These are phyloP conservation scores for Oidiodendron maius DNA, from an alignment of 495 filamentous ascomycete species.

Conservation along the genomic window DNA sequence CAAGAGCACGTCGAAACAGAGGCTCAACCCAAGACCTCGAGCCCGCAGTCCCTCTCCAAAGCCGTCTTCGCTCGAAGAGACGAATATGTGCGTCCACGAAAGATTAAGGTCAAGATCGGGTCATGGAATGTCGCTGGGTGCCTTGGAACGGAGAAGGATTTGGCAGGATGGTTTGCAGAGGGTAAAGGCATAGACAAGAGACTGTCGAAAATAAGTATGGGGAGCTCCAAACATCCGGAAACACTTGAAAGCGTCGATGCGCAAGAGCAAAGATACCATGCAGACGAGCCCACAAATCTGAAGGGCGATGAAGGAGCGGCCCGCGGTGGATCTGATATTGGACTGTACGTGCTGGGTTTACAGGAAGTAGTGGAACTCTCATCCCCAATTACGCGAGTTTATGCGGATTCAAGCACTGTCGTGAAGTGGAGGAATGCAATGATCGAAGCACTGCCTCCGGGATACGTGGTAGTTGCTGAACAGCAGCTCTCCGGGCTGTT, in stretches of 20 bases:
- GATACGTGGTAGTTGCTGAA: constrained; percentile 69
- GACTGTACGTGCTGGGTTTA: constrained; percentile 82
- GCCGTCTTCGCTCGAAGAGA: constrained; percentile 62
- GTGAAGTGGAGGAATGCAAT: constrained; percentile 75
- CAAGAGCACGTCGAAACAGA: constrained; percentile 2
- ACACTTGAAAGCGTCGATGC: constrained; percentile 31
- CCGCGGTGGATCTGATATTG: constrained; percentile 57
- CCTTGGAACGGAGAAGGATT: constrained; percentile 76
- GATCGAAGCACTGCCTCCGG: constrained; percentile 63
- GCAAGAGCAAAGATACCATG: constrained; percentile 34
- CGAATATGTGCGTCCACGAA: constrained; percentile 68
- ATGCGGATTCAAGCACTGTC: constrained; percentile 61
- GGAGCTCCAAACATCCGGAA: constrained; percentile 23
- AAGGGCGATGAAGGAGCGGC: constrained; percentile 29
- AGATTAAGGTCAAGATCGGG: constrained; percentile 78
- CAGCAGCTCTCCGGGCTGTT: constrained; percentile 84
- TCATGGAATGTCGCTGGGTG: constrained; percentile 92
- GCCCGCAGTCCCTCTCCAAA: constrained; percentile 33
- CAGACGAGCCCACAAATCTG: constrained; percentile 31
- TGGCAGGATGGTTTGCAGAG: constrained; percentile 78
- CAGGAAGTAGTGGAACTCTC: constrained; percentile 90
- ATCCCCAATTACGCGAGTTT: constrained; percentile 57
- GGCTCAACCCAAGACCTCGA: constrained; percentile 10
- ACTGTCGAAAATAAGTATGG: constrained; percentile 45
- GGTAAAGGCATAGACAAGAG: constrained; percentile 61